Evolutionary conservation across 2,329 filamentous ascomycete genomes (phyloP).

Genomic region (Venturia effusa): DNA sequence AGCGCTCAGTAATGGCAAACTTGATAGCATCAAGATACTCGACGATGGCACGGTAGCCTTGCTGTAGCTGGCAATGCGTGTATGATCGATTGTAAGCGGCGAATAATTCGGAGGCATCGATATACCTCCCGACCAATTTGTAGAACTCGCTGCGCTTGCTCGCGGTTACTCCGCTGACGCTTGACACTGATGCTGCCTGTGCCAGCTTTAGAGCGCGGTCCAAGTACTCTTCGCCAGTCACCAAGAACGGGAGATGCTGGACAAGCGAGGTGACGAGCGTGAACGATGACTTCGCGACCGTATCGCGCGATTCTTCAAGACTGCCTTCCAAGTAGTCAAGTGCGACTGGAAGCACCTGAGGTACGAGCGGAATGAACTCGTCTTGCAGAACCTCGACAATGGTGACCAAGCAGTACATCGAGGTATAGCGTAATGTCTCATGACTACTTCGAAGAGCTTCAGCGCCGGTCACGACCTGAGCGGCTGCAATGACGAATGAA

Average conservation of each 20-base stretch:
- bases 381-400: conserved; percentile 82
- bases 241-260: conserved; percentile 80
- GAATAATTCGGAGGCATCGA: conserved; percentile 69
- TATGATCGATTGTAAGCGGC: conserved; percentile 63
- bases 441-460: conserved; percentile 68
- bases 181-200: conserved; percentile 56
- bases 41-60: conserved; percentile 53
- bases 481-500: conserved; percentile 62
- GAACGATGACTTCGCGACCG: conserved; percentile 73
- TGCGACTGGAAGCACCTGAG: conserved; percentile 60
- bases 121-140: conserved; percentile 61
- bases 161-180: conserved; percentile 46
- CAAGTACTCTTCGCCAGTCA: conserved; percentile 59
- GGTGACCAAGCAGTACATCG: conserved; percentile 80
- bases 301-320: conserved; percentile 29
- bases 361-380: conserved; percentile 72
- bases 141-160: conserved; percentile 52
- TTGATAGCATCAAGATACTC: conserved; percentile 63
- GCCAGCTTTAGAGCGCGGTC: conserved; percentile 62
- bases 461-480: conserved; percentile 63
- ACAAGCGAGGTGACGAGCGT: conserved; percentile 69
- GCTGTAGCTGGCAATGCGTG: conserved; percentile 46
- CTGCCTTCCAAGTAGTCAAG: conserved; percentile 61
- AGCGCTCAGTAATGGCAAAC: conserved; percentile 61
- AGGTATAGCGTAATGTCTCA: conserved; percentile 64